phyloP scores from a whole-genome alignment of 208 protist genomes.

The Acanthamoeba culbertsoni region DNA sequence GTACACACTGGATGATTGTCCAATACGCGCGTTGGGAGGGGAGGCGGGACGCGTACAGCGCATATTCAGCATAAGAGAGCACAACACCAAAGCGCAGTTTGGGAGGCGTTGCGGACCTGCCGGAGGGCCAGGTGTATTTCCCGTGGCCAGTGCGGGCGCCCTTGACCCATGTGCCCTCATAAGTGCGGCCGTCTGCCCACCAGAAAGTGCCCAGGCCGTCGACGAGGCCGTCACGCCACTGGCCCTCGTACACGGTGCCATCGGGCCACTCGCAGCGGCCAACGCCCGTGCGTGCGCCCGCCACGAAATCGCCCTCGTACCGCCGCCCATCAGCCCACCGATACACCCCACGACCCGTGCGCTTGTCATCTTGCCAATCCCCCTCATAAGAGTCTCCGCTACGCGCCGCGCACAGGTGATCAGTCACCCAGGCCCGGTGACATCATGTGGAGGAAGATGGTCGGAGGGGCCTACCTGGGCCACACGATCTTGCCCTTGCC shows the following conservation, averaged over 20 bases:
- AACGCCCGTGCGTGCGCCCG: neutral
- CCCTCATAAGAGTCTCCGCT: neutral
- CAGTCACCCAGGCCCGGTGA: neutral
- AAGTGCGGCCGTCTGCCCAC: neutral
- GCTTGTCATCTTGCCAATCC: neutral
- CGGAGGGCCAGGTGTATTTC: constrained; percentile 31
- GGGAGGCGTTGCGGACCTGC: neutral
- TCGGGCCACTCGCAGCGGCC: neutral
- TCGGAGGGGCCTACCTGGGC: neutral
- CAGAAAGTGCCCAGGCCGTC: neutral
- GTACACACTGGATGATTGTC: constrained; percentile 47
- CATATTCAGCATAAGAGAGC: too few species aligned
- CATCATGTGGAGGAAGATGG: neutral
- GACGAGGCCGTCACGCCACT: neutral
- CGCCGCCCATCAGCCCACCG: neutral
- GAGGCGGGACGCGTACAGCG: too few species aligned
- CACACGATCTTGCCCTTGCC: constrained; percentile 6
- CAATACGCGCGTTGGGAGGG: too few species aligned
- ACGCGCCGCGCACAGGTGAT: neutral
- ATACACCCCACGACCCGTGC: neutral
- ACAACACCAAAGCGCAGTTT: neutral
- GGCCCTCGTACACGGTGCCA: neutral
- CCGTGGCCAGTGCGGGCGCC: constrained; percentile 13
- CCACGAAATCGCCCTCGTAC: neutral
- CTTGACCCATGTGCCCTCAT: neutral